Percentiles rank a stretch among this genome's conserved stretches.
These are phyloP conservation scores for Aspergillus panamensis DNA, from an alignment of 495 filamentous ascomycete species.

Conservation along the genomic window DNA sequence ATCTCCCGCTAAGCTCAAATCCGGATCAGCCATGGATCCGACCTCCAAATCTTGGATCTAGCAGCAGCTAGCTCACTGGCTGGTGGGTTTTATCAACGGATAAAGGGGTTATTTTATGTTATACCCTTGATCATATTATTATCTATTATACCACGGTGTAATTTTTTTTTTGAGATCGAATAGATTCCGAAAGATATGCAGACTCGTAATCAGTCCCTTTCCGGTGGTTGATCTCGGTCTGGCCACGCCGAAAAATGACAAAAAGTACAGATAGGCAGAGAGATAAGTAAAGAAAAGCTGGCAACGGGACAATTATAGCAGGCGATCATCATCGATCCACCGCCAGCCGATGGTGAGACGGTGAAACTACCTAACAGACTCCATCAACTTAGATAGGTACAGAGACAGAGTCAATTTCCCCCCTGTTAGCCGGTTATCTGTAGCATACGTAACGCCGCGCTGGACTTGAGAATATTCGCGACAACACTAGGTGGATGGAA, in stretches of 20 bases:
- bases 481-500: constrained; percentile 15
- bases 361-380: no score
- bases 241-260: constrained; percentile 1
- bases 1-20: constrained; percentile 7
- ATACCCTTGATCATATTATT: no score
- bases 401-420: constrained; percentile 1
- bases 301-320: constrained; percentile 18
- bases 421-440: constrained; percentile 16
- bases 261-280: constrained; percentile 3
- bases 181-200: no score
- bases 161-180: no score
- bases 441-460: constrained; percentile 21
- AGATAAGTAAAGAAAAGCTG: not conserved
- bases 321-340: constrained; percentile 17
- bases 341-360: constrained; percentile 10
- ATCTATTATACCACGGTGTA: no score
- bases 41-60: not conserved
- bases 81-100: not conserved
- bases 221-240: not conserved
- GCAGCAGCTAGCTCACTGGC: no score
- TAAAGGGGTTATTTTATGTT: not conserved
- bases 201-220: not conserved
- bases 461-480: constrained; percentile 23
- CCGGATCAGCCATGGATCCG: not conserved
- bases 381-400: no score